Conservation (phyloP, 2,329 filamentous ascomycete genomes). For the Clonostachys sp. region DNA sequence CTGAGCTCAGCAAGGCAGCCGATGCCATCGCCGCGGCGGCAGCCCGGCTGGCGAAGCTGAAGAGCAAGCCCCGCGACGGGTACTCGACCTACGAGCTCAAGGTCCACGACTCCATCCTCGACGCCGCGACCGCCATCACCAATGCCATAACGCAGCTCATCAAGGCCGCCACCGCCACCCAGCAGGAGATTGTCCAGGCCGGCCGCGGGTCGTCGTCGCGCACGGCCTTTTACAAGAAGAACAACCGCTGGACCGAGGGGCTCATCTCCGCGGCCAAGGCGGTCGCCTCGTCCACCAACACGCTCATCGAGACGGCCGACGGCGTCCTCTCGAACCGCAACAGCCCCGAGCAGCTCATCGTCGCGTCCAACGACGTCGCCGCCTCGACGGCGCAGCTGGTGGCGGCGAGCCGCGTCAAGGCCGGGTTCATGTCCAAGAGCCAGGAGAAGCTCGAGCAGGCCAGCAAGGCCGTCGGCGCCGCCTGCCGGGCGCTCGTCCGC, state of each 20-base stretch:
- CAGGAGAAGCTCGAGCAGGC: slow-evolving; percentile 89
- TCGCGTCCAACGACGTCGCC: slow-evolving; percentile 94
- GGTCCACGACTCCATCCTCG: slow-evolving; percentile 92
- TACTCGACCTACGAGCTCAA: slow-evolving; percentile 95
- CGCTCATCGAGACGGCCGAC: slow-evolving; percentile 94
- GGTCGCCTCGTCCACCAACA: slow-evolving; percentile 89
- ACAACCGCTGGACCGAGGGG: slow-evolving; percentile 98
- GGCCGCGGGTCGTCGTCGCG: slow-evolving; percentile 82
- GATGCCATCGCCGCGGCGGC: slow-evolving; percentile 93
- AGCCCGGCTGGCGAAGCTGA: slow-evolving; percentile 82
- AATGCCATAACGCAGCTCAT: slow-evolving; percentile 92
- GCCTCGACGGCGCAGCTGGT: slow-evolving; percentile 96
- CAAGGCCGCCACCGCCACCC: slow-evolving; percentile 86
- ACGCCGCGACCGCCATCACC: slow-evolving; percentile 88
- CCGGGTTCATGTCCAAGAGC: slow-evolving; percentile 95
- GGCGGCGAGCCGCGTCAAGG: slow-evolving; percentile 92
- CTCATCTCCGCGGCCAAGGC: slow-evolving; percentile 97
- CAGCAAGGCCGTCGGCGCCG: slow-evolving; percentile 86
- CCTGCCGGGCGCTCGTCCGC: slow-evolving; percentile 81
- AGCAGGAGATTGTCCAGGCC: slow-evolving; percentile 94
- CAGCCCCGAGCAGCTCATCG: slow-evolving; percentile 94
- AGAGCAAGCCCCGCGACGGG: slow-evolving; percentile 92
- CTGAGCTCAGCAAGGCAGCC: slow-evolving; percentile 87
- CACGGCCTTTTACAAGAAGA: slow-evolving; percentile 99
- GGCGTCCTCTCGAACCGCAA: slow-evolving; percentile 90